Evolutionary conservation across 73 alveolate species (phyloP).

Genomic region (Breviolum minutum): DNA sequence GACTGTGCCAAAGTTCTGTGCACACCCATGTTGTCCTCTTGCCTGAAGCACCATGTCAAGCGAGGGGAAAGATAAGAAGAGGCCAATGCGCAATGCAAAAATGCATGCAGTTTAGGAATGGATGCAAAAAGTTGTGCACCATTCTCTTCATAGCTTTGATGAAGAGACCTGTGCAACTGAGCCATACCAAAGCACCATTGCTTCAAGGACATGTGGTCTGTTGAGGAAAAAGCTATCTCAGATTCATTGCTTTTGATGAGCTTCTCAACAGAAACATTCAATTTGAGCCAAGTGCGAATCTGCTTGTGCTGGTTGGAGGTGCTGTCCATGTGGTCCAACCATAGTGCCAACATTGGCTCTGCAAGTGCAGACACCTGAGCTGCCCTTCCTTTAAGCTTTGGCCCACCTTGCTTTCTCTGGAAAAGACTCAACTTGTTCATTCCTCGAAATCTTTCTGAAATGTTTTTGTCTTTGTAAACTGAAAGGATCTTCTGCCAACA

Average conservation of each 20-base stretch:
- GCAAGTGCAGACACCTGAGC: not conserved
- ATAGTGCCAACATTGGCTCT: not conserved
- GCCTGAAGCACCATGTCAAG: not conserved
- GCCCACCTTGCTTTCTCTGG: not conserved
- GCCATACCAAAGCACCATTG: not conserved
- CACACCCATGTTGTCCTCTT: not conserved
- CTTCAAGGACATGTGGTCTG: not conserved
- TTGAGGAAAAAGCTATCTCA: not conserved
- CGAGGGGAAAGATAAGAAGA: not conserved
- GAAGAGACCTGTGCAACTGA: not conserved
- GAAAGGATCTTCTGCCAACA: not conserved
- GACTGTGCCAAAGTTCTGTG: not conserved
- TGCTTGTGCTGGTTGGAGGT: not conserved
- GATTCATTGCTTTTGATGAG: not conserved
- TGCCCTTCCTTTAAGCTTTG: constrained; percentile 25
- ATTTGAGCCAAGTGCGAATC: not conserved
- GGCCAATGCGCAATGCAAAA: not conserved
- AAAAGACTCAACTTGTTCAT: not conserved
- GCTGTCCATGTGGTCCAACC: not conserved
- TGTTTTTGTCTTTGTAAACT: not conserved
- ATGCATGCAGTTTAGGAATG: not conserved
- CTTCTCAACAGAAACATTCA: not conserved
- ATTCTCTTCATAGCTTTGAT: not conserved
- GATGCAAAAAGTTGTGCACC: not conserved
- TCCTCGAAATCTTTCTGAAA: not conserved